Evolutionary conservation across 164 flowering plant genomes (phyloP), one percentile per base, ranked within the genome.

Genomic region (Nymphaea thermarum): DNA sequence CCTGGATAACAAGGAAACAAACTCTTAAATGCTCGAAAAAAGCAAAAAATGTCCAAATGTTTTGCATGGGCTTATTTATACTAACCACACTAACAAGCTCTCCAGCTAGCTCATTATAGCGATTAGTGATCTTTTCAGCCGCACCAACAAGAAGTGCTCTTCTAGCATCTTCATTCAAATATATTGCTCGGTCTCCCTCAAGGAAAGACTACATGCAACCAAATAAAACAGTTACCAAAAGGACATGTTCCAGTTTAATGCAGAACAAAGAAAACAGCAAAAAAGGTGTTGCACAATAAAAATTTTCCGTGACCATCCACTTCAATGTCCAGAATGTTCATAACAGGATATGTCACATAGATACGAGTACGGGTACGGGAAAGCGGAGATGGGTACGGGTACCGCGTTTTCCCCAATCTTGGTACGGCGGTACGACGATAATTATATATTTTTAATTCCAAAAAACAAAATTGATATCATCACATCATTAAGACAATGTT

Each of bases 21-120:
- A 6, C 5, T 61, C n/a, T 8, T 61, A 17, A 8, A 61, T 36
- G 42, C 4, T 61, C 64, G 16, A 4, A 61, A 61, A n/a, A 17
- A 8, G 16, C 4, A 61, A 61, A 61, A 61, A 7, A 47, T 6
- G 11, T 6, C 11, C 55, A 14, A 47, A 3, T 6, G 12, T 2
- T 47, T 14, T 47, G 7, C 6, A 47, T 6, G 55, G 55, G 55
- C 55, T 47, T 47, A 47, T 47, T 47, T 47, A 47, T 42, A 84
- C 92, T 71, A 57, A 93, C 97, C 97, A 86, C 80, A 72, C 72
- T 85, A 64, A 95, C 92, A 66, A 88, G 82, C 4, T 95, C 96
- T 4, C 86, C 71, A 44, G 90, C 96, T 71, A 83, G 62, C 68
- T 88, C 94, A 77, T 86, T 67, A 72, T 88, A 91, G 42, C 86